These are phyloP conservation scores for Fusarium tricinctum DNA, from an alignment of 2,329 filamentous ascomycete species.

Conservation along the genomic window DNA sequence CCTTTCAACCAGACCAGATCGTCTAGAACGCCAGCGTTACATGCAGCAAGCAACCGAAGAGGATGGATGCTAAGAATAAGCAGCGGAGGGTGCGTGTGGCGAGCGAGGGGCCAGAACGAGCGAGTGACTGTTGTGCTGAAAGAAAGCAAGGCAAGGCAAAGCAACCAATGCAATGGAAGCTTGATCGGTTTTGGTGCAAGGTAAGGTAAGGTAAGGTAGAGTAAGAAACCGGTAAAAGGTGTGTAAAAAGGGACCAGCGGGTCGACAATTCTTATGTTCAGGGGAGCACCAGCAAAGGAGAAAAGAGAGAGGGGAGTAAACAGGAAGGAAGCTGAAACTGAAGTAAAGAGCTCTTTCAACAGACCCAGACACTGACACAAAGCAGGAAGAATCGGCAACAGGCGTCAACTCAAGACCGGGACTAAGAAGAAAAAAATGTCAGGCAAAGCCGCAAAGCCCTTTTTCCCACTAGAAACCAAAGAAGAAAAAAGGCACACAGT, in stretches of 20 bases:
- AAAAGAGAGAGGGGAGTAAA: not conserved
- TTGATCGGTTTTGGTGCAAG: constrained; percentile 14
- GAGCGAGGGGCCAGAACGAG: constrained; percentile 13
- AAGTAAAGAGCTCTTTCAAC: constrained; percentile 15
- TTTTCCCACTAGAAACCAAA: constrained; percentile 25
- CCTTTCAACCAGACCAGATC: constrained; percentile 17
- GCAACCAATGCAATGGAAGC: constrained; percentile 27
- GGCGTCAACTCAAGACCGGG: not conserved
- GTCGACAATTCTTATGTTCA: constrained; percentile 34
- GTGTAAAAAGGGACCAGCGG: constrained; percentile 26
- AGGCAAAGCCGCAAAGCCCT: constrained; percentile 25
- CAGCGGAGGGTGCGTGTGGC: constrained; percentile 40
- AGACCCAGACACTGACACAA: constrained; percentile 3
- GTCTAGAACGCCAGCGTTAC: constrained; percentile 49
- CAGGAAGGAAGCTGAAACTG: constrained; percentile 12
- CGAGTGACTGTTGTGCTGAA: constrained; percentile 15
- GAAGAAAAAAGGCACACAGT: constrained; percentile 35
- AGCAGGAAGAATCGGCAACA: constrained; percentile 29
- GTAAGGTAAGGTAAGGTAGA: constrained; percentile 7
- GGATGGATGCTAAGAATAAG: constrained; percentile 48
- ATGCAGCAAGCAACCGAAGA: constrained; percentile 44
- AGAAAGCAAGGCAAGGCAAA: constrained; percentile 16
- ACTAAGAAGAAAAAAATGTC: constrained; percentile 30
- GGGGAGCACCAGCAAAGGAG: constrained; percentile 8
- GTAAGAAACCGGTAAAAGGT: constrained; percentile 16